Conservation (phyloP, 106 monocot species). For the Chionographis japonica region DNA sequence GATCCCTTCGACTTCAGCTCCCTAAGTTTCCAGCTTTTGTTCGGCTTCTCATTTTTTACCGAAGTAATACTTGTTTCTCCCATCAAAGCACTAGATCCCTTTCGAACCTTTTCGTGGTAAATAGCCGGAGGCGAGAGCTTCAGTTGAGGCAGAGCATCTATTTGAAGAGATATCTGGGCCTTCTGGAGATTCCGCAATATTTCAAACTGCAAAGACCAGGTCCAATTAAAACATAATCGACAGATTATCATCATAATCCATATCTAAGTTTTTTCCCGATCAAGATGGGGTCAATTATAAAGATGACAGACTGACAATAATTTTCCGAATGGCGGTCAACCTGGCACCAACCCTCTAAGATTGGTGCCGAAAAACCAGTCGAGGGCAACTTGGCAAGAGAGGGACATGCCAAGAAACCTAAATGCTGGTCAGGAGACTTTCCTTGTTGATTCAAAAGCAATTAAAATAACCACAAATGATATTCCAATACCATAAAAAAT, state of each 20-base stretch:
- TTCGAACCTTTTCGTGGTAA: conserved; percentile 85
- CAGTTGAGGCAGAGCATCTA: conserved; percentile 58
- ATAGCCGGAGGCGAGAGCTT: conserved; percentile 84
- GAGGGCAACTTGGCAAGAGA: too few species aligned
- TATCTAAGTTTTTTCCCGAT: not conserved
- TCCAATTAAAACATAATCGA: not conserved
- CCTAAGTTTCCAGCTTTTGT: conserved; percentile 42
- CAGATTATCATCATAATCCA: not conserved
- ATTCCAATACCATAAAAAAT: not conserved
- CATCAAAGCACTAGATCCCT: conserved; percentile 18
- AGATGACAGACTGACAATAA: too few species aligned
- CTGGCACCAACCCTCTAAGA: too few species aligned
- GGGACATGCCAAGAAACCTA: too few species aligned
- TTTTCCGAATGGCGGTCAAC: too few species aligned
- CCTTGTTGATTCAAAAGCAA: too few species aligned
- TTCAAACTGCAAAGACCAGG: conserved; percentile 66
- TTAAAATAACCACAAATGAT: too few species aligned
- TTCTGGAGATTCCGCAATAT: conserved; percentile 79
- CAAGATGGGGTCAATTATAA: too few species aligned
- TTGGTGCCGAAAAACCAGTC: too few species aligned
- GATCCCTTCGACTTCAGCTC: conserved; percentile 49
- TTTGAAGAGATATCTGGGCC: conserved; percentile 35
- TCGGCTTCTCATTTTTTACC: conserved; percentile 43
- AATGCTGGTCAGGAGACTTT: too few species aligned
- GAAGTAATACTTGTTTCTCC: conserved; percentile 28